phyloP scores from a whole-genome alignment of 1,284 basidiomycete species.

The Singerocomus inundabilis region DNA sequence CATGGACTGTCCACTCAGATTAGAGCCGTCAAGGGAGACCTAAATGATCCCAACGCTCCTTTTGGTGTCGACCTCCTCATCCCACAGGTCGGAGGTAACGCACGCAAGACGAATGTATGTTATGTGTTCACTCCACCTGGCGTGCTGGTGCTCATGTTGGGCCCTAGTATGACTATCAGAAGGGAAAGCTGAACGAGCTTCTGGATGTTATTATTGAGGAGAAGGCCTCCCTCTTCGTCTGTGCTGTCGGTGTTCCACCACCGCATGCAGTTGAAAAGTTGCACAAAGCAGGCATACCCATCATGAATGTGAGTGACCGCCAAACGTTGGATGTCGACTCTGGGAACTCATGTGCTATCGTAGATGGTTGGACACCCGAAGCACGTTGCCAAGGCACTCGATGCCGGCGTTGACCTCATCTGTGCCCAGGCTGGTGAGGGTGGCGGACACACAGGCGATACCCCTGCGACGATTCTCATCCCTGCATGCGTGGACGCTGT shows the following conservation, averaged over 20 bases:
- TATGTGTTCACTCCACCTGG: not conserved
- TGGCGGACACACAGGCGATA: slow-evolving; percentile 80
- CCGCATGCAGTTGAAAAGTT: slow-evolving; percentile 73
- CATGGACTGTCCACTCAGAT: slow-evolving; percentile 48
- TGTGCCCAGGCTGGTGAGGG: slow-evolving; percentile 89
- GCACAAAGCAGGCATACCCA: slow-evolving; percentile 75
- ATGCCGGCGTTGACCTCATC: slow-evolving; percentile 81
- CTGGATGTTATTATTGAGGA: slow-evolving; percentile 88
- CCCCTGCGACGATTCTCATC: slow-evolving; percentile 71
- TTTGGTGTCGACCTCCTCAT: slow-evolving; percentile 88
- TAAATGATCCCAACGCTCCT: slow-evolving; percentile 69
- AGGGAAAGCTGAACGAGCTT: slow-evolving; percentile 75
- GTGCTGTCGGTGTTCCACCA: slow-evolving; percentile 83
- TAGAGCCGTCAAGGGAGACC: slow-evolving; percentile 64
- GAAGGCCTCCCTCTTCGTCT: slow-evolving; percentile 80
- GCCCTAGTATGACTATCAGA: slow-evolving; percentile 72
- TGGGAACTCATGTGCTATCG: not conserved
- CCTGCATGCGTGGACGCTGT: slow-evolving; percentile 85
- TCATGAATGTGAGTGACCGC: slow-evolving; percentile 68
- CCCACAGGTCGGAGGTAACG: slow-evolving; percentile 77
- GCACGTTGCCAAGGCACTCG: slow-evolving; percentile 80
- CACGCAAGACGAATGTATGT: slow-evolving; percentile 82
- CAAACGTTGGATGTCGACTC: not conserved
- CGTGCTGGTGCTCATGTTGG: slow-evolving; percentile 1
- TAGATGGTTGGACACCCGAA: slow-evolving; percentile 90